Evolutionary conservation across 2,329 filamentous ascomycete species (phyloP), one percentile per base, ranked within the genome.

Genomic region (Aureobasidium pullulans): DNA sequence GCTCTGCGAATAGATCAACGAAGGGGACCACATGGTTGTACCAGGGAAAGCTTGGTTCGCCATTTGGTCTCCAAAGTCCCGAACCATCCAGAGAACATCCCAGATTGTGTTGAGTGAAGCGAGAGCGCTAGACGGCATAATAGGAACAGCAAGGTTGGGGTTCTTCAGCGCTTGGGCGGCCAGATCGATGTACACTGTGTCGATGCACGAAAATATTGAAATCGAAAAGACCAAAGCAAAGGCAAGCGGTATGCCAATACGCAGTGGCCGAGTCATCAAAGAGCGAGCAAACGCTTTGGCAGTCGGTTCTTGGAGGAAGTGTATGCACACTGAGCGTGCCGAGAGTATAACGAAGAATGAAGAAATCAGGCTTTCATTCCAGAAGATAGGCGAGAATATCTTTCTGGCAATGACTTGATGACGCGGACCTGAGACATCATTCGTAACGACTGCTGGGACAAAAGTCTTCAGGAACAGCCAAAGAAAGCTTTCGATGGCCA

Each of bases 91-190:
- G 64, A 79, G 78, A 32, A 78, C 63, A 40, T 78, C 70, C 65
- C 78, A 78, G 6, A 79, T 64, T 0, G 74, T 74, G 66, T 79
- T 79, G 67, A 77, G 73, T 48, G 73, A 77, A 13, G 73, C 66
- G 9, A 78, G 65, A 23, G 73, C 72, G 60, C 70, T 73, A 29
- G 73, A 69, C 2, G 76, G 64, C 23, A 65, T 63, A 44, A 69
- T 66, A 9, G 66, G 68, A 3, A 64, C 64, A 16, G 59, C 29
- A 9, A 77, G 70, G 1, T 71, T 71, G 4, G 66, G 50, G 50
- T 79, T 79, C 8, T 66, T 67, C 3, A 75, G 73, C 0, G 63
- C 57, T 2, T 54, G 39, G 37, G 73, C 69, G 67, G 77, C 78
- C 3, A 71, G 64, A 29, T 70, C 62, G 43, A 77, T 73, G 66